These are phyloP conservation scores for Benincasa hispida DNA, from an alignment of 306 rosid genomes.

Conservation along the genomic window DNA sequence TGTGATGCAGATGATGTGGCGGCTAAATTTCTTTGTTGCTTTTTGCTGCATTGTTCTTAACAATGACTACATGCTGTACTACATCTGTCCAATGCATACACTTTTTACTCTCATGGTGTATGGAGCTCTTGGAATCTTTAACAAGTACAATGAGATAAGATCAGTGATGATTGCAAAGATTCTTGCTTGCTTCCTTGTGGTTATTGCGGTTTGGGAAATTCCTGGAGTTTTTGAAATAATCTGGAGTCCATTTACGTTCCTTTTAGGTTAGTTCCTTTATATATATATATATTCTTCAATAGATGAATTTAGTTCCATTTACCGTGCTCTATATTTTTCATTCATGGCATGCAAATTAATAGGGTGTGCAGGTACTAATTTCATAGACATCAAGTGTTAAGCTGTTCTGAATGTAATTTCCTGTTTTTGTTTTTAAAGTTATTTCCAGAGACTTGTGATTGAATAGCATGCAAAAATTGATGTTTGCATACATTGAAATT, in stretches of 20 bases:
- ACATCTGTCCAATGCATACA: slow-evolving; percentile 98
- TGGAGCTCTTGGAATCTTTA: slow-evolving; percentile 87
- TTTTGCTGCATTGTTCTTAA: slow-evolving; percentile 88
- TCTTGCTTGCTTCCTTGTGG: slow-evolving; percentile 80
- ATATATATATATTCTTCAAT: not conserved
- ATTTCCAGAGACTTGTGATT: not conserved
- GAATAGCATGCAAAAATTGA: not conserved
- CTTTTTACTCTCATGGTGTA: slow-evolving; percentile 96
- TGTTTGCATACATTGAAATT: not conserved
- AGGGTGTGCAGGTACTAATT: not conserved
- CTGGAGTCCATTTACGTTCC: slow-evolving; percentile 67
- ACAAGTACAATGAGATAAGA: slow-evolving; percentile 72
- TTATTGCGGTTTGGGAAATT: slow-evolving; percentile 86
- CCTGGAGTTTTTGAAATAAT: slow-evolving; percentile 79
- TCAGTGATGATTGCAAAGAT: slow-evolving; percentile 74
- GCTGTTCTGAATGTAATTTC: not conserved
- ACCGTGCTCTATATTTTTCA: not conserved
- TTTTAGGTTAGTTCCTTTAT: slow-evolving; percentile 50
- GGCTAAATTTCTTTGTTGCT: slow-evolving; percentile 80
- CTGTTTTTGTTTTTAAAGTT: not conserved
- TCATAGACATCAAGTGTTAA: not conserved
- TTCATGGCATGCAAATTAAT: not conserved
- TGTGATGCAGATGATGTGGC: slow-evolving; percentile 95
- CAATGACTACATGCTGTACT: slow-evolving; percentile 91
- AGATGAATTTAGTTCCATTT: not conserved